Base-by-base conservation (phyloP, 1,284 basidiomycete species). In the Puccinia novopanici region DNA sequence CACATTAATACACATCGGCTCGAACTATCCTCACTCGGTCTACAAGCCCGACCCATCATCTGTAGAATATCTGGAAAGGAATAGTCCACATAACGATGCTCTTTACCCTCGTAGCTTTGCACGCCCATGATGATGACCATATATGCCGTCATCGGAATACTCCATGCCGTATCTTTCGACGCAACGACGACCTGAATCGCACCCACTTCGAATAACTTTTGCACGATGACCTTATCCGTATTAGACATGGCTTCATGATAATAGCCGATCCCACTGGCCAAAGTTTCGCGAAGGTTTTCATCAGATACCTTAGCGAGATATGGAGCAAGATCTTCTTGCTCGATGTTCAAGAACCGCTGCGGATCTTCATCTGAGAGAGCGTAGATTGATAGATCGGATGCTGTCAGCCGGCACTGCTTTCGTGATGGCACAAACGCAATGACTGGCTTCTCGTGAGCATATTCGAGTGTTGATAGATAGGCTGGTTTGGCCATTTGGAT, bases 41-140 rank as follows among this genome's bases (percentile, higher is more conserved):
- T 90, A 85, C 95, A 98, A 0, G 96, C 95, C 27, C 92, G 90
- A 59, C 97, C 97, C 90, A 99, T 97, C 96, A 99, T 99, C 85
- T 99, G 95, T 1, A 99, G 89, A 15, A 99, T 92, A 84, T 98
- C 95, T 88, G 96, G 94, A 81, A 99, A 93, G 1, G 97, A 93
- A 84, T 98, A 99, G 87, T 99, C 96, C 83, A 97, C 89, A 84
- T 99, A 99, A 73, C 96, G 93, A 85, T 97, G 95, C 84, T 98
- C 95, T 86, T 84, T 83, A 13, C 85, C 85, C 85, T 99, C 95
- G 84, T 93, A 99, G 81, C 88, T 92, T 86, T 99, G 97, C 0
- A 98, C 93, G 42, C 95, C 95, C 94, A 99, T 98, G 84, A 99
- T 93, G 84, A 99, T 91, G 71, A 98, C 95, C 92, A 99, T 94